Base-by-base conservation (phyloP, 495 filamentous ascomycete genomes). In the Aspergillus egyptiacus region DNA sequence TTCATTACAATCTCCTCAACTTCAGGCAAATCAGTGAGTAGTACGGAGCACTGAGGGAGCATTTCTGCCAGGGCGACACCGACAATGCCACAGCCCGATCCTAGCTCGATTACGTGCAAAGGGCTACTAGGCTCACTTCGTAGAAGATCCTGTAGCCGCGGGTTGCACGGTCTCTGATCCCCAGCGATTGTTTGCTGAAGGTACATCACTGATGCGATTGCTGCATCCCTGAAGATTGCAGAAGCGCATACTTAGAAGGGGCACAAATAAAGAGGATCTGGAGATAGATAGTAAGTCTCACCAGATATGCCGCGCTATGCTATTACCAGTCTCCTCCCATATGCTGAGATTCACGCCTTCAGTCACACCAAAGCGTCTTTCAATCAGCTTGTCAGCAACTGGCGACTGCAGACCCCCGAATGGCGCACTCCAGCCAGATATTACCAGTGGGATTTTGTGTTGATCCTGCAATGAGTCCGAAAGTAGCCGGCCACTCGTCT, bases 281-380 rank as follows among this genome's bases (percentile, higher is more conserved):
- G 35, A 19, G n/a, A n/a, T n/a, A 23, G 19, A 35, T 18, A 24
- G 34, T 18, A 39, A 25, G 44, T 31, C 64, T 65, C 82, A 91
- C 93, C 93, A 98, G 37, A 97, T 81, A 66, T 98, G 93, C 13
- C 90, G 77, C 13, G 91, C 91, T 57, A 98, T 96, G 61, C 87
- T 95, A 62, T 97, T 90, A 6, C 91, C 91, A 2, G 89, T 89
- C 50, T 97, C 91, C 59, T 98, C 93, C 71, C 85, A 86, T 17
- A 96, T 78, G 41, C 50, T 57, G 31, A 80, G 55, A 28, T 44
- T 10, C 28, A 44, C 28, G 15, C 54, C 46, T 1, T 50, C 24
- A 6, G 45, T 51, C 17, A 67, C 41, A 20, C 39, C 53, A 46
- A 87, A 70, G 0, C 78, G 68, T 44, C 81, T 70, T 46, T 80